Conservation (phyloP, 2,329 filamentous ascomycete genomes). For the Ustulina deusta region DNA sequence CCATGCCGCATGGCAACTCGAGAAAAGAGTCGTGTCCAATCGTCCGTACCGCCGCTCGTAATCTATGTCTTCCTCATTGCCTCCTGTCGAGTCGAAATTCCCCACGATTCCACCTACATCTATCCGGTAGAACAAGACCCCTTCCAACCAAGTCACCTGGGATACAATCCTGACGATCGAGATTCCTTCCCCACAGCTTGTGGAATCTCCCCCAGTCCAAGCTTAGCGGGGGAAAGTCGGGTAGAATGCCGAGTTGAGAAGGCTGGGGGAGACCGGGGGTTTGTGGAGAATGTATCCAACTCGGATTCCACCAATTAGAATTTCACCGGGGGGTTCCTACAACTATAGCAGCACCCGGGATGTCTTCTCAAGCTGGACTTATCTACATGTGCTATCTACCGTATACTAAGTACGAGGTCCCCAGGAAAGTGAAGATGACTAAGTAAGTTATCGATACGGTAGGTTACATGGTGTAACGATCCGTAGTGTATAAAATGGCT, state of each 20-base stretch:
- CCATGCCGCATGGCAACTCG: constrained; percentile 5
- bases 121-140: too few relatives aligned
- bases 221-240: constrained; percentile 21
- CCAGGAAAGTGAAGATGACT: background rate
- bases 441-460: background rate
- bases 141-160: background rate
- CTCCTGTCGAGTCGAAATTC: background rate
- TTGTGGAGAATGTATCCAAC: constrained; percentile 30
- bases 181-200: constrained; percentile 24
- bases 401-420: background rate
- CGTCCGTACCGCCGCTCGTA: background rate
- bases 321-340: constrained; percentile 4
- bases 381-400: too few relatives aligned
- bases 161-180: background rate
- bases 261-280: constrained; percentile 28
- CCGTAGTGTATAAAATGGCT: background rate
- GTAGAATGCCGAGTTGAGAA: constrained; percentile 15
- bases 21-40: constrained; percentile 4
- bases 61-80: background rate
- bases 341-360: background rate
- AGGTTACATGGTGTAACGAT: background rate
- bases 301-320: constrained; percentile 32
- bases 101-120: background rate
- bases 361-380: background rate
- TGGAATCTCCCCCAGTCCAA: constrained; percentile 29